Evolutionary conservation across 2,329 filamentous ascomycete genomes (phyloP), one percentile per base, ranked within the genome.

Genomic region (Epichloe sp.): DNA sequence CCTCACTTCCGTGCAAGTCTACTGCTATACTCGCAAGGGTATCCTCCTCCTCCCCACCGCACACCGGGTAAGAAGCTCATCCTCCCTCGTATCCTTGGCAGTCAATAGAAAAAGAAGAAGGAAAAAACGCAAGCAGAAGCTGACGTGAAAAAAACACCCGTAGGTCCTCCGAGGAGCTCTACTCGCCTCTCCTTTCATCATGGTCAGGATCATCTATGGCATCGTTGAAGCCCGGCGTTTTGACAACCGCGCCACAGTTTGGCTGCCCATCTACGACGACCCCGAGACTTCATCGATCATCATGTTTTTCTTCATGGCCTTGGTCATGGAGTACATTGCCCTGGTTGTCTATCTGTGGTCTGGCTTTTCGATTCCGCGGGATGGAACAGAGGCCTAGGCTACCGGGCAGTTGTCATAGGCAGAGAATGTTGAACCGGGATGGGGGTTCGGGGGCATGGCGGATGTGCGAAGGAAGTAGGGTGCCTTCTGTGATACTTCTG

Each of bases 101-200:
- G 26, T 31, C 10, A 31, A 4, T 11, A 11, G 10, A 3, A n/a
- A 2, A 15, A 6, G 5, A 23, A 5, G 5, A 7, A 38, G 7
- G 1, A 38, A 38, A 38, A n/a, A 4, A 0, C 2, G 37, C 12
- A 7, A 5, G 12, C 14, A n/a, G 7, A 15, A 15, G 14, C 37
- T 38, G n/a, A 38, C 12, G 12, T 38, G 7, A 0, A 10, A 2
- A n/a, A 38, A 6, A 5, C 14, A 7, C 26, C 8, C 3, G 4
- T n/a, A 58, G 56, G 42, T 58, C 40, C 49, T 61, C 10, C 40
- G 41, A 8, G 57, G 49, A 37, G 37, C 52, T 5, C 55, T 61
- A n/a, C 40, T 57, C 15, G 54, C 57, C 7, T 52, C 49, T n/a
- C 56, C 58, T 2, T 56, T 59, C 38, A 55, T 61, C 49, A 53